Percentiles rank a stretch among this genome's conserved stretches.
Evolutionary conservation across 768 basidiomycete species (phyloP).

Genomic region (Pholiota molesta): DNA sequence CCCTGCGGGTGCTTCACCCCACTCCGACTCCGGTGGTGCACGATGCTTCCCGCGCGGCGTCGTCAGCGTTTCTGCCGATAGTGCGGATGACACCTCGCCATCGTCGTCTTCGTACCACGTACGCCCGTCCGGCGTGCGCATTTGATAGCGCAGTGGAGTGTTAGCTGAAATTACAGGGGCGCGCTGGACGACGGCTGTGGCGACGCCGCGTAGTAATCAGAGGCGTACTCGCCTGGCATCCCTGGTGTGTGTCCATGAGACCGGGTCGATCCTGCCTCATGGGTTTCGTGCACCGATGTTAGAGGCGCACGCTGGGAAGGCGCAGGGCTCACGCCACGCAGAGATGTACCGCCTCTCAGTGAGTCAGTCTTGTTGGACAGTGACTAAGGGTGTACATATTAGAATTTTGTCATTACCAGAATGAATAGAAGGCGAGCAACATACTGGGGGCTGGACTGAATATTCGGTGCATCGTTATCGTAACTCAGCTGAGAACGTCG

Average conservation of each 20-base stretch:
- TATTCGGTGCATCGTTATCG: constrained; percentile 31
- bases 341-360: constrained; percentile 11
- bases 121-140: background rate
- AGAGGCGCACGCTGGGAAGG: constrained; percentile 5
- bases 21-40: background rate
- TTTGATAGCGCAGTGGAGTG: background rate
- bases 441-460: constrained; percentile 42
- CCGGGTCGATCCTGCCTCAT: background rate
- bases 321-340: constrained; percentile 14
- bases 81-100: constrained; percentile 30
- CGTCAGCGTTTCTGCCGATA: constrained; percentile 33
- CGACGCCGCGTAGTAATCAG: background rate
- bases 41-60: constrained; percentile 26
- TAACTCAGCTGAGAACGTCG: constrained; percentile 9
- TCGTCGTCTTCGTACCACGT: constrained; percentile 24
- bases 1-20: background rate
- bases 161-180: constrained; percentile 8
- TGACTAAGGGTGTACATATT: constrained; percentile 22
- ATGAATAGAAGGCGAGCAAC: constrained; percentile 11
- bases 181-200: background rate
- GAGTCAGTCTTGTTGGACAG: constrained; percentile 24
- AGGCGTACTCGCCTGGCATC: constrained; percentile 19
- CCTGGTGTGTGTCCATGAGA: constrained; percentile 2
- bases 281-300: background rate
- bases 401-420: constrained; percentile 1